phyloP scores from a whole-genome alignment of 2,329 filamentous ascomycete genomes.

The Dendryphion nanum region DNA sequence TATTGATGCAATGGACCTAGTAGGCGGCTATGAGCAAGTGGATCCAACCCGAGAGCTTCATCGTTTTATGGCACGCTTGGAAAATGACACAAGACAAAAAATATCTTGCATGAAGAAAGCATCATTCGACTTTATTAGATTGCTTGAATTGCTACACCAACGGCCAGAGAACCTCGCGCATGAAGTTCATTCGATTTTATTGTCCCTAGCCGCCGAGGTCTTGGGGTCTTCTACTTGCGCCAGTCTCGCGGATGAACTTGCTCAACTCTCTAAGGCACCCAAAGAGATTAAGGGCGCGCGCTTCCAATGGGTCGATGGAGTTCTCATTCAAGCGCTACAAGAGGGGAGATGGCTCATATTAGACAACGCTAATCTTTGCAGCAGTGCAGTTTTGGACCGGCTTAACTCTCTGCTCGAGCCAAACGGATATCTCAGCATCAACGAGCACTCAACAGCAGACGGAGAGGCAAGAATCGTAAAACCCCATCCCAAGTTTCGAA shows the following conservation, averaged over 20 bases:
- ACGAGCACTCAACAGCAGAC: conserved; percentile 83
- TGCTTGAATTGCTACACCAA: conserved; percentile 26
- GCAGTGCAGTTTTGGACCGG: conserved; percentile 87
- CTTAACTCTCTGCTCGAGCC: conserved; percentile 93
- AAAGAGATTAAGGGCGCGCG: conserved; percentile 67
- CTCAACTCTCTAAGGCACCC: conserved; percentile 53
- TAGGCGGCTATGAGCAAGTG: conserved; percentile 94
- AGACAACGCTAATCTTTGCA: conserved; percentile 97
- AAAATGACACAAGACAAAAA: conserved; percentile 50
- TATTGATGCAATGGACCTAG: conserved; percentile 93
- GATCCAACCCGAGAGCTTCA: conserved; percentile 75
- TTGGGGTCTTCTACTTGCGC: background rate
- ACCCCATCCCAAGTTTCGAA: conserved; percentile 82
- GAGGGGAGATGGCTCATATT: conserved; percentile 89
- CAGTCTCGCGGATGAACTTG: conserved; percentile 48
- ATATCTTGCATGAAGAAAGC: too few relatives aligned
- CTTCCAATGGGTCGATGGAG: conserved; percentile 95
- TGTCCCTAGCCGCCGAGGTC: background rate
- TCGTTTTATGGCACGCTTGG: conserved; percentile 55
- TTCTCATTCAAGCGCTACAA: conserved; percentile 83
- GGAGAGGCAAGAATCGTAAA: conserved; percentile 76
- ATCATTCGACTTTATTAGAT: conserved; percentile 4
- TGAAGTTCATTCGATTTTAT: background rate
- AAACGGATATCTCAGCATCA: conserved; percentile 82
- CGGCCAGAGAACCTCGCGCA: too few relatives aligned